These are phyloP conservation scores for Coemansia sp. DNA, from an alignment of 192 early-diverging fungal species.

Conservation along the genomic window DNA sequence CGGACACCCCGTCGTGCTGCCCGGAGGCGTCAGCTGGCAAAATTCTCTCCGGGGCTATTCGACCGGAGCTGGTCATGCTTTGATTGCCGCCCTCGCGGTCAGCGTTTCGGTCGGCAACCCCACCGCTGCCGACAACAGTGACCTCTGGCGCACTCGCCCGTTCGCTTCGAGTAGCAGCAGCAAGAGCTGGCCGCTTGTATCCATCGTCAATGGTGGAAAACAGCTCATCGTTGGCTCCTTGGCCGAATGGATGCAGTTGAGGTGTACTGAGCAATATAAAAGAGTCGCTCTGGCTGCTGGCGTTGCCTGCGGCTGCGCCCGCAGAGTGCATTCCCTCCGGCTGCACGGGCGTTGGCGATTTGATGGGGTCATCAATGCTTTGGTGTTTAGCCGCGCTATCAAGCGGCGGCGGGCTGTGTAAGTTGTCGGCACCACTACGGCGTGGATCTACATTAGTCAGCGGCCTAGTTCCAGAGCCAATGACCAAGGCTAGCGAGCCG, in stretches of 20 bases:
- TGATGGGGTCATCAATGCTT: neutral
- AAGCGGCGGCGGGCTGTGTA: neutral
- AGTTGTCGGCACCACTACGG: neutral
- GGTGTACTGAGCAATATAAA: conserved; percentile 46
- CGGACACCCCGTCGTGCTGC: conserved; percentile 22
- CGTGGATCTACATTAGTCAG: neutral
- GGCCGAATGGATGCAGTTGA: conserved; percentile 19
- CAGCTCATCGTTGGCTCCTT: conserved; percentile 1
- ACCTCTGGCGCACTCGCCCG: too few species aligned
- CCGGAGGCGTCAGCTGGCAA: neutral
- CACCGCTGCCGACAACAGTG: too few species aligned
- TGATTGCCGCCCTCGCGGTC: neutral
- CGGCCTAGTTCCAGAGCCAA: conserved; percentile 2
- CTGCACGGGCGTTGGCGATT: neutral
- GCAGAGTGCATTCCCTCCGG: neutral
- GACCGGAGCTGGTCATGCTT: conserved; percentile 1
- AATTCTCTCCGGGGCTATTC: neutral
- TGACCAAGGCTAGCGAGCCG: conserved; percentile 30
- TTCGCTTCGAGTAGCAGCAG: neutral
- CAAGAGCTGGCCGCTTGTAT: neutral
- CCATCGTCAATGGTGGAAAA: neutral
- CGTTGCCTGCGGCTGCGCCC: neutral
- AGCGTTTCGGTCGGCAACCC: too few species aligned
- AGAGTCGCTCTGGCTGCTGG: conserved; percentile 37
- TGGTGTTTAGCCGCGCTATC: neutral